Evolutionary conservation across 768 basidiomycete species (phyloP).

Genomic region (Podaxis rugospora): DNA sequence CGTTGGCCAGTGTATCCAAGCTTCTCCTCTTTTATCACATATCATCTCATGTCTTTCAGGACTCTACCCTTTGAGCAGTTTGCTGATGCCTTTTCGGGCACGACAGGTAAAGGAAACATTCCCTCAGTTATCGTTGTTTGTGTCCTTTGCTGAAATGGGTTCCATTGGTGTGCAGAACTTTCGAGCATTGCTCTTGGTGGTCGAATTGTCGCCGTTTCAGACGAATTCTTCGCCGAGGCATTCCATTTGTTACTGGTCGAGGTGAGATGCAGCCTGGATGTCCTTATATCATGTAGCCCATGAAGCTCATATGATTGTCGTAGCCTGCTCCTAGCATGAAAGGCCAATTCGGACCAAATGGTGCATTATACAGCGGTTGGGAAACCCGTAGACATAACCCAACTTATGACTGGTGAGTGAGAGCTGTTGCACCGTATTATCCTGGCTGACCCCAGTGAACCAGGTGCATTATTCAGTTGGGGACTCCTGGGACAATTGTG

Average conservation of each 20-base stretch:
- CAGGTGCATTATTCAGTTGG: conserved; percentile 90
- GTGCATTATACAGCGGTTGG: conserved; percentile 94
- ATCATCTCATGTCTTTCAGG: conserved; percentile 36
- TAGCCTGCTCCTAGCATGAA: conserved; percentile 86
- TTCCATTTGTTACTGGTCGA: conserved; percentile 77
- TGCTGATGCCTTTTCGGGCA: conserved; percentile 37
- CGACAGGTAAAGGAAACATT: conserved; percentile 40
- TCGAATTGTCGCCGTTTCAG: conserved; percentile 69
- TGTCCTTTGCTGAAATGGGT: neutral
- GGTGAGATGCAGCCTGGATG: conserved; percentile 37
- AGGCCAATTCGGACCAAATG: conserved; percentile 96
- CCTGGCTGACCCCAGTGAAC: neutral
- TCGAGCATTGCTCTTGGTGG: conserved; percentile 86
- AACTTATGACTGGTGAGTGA: conserved; percentile 72
- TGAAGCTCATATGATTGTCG: conserved; percentile 3
- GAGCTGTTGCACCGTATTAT: neutral
- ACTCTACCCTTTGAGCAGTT: conserved; percentile 44
- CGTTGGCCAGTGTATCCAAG: neutral
- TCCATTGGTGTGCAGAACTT: conserved; percentile 53
- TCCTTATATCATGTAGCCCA: neutral
- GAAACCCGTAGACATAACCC: conserved; percentile 90
- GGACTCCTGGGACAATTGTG: conserved; percentile 62
- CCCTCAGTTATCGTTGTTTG: neutral
- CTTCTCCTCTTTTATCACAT: neutral
- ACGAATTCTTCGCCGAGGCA: conserved; percentile 95